Conservation (phyloP, 495 filamentous ascomycete species). For the Trichoderma reesei region DNA sequence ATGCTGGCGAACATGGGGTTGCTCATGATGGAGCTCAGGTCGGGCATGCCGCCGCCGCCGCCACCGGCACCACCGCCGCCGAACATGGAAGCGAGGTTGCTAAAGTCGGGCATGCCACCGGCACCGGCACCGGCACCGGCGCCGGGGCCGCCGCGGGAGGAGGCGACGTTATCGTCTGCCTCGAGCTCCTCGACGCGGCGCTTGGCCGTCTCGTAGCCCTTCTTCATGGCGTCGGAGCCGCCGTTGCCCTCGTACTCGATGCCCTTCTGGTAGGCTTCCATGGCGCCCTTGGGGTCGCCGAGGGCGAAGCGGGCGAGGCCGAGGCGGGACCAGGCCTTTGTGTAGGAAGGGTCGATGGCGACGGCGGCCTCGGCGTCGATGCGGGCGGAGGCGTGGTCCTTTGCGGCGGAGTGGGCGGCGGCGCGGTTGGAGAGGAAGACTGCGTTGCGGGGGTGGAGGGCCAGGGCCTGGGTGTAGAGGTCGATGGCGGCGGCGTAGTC, state of each 20-base stretch:
- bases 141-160: slow-evolving; percentile 13
- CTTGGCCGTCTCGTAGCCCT: slow-evolving; percentile 85
- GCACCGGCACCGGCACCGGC: slow-evolving; percentile 41
- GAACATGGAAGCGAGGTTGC: slow-evolving; percentile 61
- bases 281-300: slow-evolving; percentile 77
- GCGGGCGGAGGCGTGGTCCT: slow-evolving; percentile 72
- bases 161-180: slow-evolving; percentile 34
- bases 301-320: slow-evolving; percentile 84
- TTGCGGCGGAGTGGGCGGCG: slow-evolving; percentile 71
- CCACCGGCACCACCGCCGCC: slow-evolving; percentile 45
- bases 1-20: slow-evolving; percentile 97
- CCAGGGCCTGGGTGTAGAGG: slow-evolving; percentile 74
- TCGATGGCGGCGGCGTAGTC: slow-evolving; percentile 76
- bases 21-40: slow-evolving; percentile 75
- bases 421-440: slow-evolving; percentile 98
- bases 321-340: slow-evolving; percentile 89
- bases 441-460: slow-evolving; percentile 72
- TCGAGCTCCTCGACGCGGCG: slow-evolving; percentile 67
- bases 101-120: slow-evolving; percentile 33
- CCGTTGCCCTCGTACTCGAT: slow-evolving; percentile 92
- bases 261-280: slow-evolving; percentile 90
- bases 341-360: slow-evolving; percentile 79
- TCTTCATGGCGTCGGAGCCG: slow-evolving; percentile 81
- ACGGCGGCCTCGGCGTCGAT: slow-evolving; percentile 84
- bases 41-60: slow-evolving; percentile 67